Evolutionary conservation across 768 basidiomycete species (phyloP), one percentile per base, ranked within the genome.

Genomic region (Lyophyllum semitale): DNA sequence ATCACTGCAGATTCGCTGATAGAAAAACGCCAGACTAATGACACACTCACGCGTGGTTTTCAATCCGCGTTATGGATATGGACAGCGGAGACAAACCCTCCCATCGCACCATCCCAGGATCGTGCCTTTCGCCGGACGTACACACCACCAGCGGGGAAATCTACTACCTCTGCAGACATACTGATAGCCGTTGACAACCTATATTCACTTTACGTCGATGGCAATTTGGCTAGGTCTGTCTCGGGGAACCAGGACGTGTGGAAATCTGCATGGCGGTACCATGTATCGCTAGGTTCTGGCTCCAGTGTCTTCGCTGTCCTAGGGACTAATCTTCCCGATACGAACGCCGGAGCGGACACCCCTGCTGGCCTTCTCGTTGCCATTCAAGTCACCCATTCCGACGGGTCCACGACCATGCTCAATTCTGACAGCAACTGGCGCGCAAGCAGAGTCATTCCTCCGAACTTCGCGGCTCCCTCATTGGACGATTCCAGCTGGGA

Each of bases 31-130:
- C 50, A 60, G 15, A 51, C 59, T 32, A 59, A 63, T 1, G 55
- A 42, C 20, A 42, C 53, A 23, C 59, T 68, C 8, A 40, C 63
- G 9, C 45, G 53, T 5, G 46, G 57, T 4, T 67, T 71, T 46
- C 60, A 57, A 4, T 13, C 26, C 25, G 51, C 63, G 38, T 59
- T 58, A 1, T 70, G 70, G 68, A 71, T 70, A 32, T 71, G 68
- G 68, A 67, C 68, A 1, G 5, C 47, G 0, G 68, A 69, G 52
- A n/a, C 57, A 7, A 20, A 22, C 23, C 33, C 52, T 1, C 44
- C 43, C 13, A 6, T 9, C 23, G 52, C 52, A 2, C 52, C 52
- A n/a, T 4, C 22, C 22, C 44, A 18, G 12, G 33, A 37, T 15
- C 32, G 44, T 2, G 52, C 44, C 13, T 53, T 53, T 29, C 52